Percentiles rank a stretch among this genome's conserved stretches.
These are phyloP conservation scores for Porodaedalea pini DNA, from an alignment of 1,284 basidiomycete genomes.

Conservation along the genomic window DNA sequence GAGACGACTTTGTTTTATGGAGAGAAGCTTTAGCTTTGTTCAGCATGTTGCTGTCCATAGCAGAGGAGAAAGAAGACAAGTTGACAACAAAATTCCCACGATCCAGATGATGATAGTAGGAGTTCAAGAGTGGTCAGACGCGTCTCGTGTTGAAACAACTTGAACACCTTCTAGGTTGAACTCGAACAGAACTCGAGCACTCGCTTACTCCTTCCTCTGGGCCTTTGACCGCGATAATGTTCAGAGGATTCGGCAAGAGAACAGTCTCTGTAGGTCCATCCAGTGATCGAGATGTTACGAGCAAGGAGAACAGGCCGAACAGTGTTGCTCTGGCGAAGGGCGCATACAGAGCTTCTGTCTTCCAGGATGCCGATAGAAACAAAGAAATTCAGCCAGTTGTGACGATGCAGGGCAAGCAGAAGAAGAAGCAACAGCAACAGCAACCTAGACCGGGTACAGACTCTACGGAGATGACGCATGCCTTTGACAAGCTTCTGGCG, in stretches of 20 bases:
- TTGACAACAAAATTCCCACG: too few species aligned
- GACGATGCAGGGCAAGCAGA: not conserved
- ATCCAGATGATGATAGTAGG: too few species aligned
- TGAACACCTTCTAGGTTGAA: too few species aligned
- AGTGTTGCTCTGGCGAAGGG: not conserved
- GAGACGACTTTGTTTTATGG: too few species aligned
- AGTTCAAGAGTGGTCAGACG: too few species aligned
- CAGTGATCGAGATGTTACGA: not conserved
- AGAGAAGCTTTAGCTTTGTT: too few species aligned
- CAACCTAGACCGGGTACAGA: not conserved
- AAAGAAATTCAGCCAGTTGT: conserved; percentile 2
- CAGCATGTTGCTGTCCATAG: too few species aligned
- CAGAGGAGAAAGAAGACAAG: too few species aligned
- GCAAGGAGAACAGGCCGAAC: conserved; percentile 17
- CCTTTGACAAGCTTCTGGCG: conserved; percentile 72
- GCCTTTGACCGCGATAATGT: conserved; percentile 13
- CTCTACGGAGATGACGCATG: conserved; percentile 45
- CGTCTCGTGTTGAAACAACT: too few species aligned
- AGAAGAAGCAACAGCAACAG: not conserved
- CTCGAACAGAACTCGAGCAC: too few species aligned
- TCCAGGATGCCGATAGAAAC: conserved; percentile 13
- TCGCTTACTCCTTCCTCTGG: not conserved
- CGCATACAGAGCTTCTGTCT: not conserved
- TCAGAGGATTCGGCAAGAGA: conserved; percentile 19
- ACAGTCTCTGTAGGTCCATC: conserved; percentile 1